Evolutionary conservation across 2,329 filamentous ascomycete genomes (phyloP), one percentile per base, ranked within the genome.

Genomic region (Aspergillus sp.): DNA sequence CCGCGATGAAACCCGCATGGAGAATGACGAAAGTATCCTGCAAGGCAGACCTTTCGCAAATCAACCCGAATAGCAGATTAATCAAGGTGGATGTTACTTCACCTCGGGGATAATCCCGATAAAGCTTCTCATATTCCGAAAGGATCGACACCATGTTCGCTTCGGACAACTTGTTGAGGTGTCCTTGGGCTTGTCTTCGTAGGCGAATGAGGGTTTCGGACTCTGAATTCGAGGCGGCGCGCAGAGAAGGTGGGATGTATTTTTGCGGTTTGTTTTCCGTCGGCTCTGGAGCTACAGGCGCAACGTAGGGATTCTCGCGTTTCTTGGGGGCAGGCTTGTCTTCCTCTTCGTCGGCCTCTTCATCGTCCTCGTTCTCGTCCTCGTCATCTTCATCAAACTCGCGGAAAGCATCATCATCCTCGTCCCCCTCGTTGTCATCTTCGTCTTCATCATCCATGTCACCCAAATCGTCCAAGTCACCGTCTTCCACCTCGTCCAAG

Each of bases 111-210:
- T 96, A 87, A 47, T 88, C 87, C 56, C 88, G 85, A 72, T 98
- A 99, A 1, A 98, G 80, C 61, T 88, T 87, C 71, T 96, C 92
- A 32, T 96, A 83, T 18, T 96, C 90, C 49, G 85, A 84, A 3
- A 97, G 79, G 55, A 98, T 96, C 2, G 91, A 90, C 6, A 96
- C 76, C 63, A 99, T 82, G 67, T 95, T 98, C 42, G 92, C 87
- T 71, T 98, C 94, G 0, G 95, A 97, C 32, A 99, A 82, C 71
- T 94, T 89, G 75, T 99, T 99, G 71, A 99, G 84, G 18, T 95
- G 83, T 71, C 95, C 94, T 73, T 98, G 92, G 0, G 91, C 82
- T 70, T 96, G 91, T 62, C 91, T 87, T 59, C 87, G 87, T 53
- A 99, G 79, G 45, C 90, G 87, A 12, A 82, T 81, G 52, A 90